Percentiles rank a stretch among this genome's conserved stretches.
phyloP scores from a whole-genome alignment of 768 basidiomycete genomes.

The Postia placenta region DNA sequence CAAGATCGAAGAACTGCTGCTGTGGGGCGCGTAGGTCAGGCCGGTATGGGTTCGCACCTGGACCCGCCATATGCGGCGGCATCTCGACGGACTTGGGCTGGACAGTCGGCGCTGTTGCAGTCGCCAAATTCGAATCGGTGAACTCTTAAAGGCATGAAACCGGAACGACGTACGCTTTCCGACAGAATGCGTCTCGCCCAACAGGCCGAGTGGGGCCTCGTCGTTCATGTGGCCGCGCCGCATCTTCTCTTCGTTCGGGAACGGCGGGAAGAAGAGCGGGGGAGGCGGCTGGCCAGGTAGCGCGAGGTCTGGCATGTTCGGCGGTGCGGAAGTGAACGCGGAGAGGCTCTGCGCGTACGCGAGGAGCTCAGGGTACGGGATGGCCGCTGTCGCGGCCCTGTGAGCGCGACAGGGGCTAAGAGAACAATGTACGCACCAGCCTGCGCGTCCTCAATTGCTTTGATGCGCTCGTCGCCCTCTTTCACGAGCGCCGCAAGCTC shows the following conservation, averaged over 20 bases:
- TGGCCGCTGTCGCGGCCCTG: constrained; percentile 44
- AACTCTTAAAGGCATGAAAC: not conserved
- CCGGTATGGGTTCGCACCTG: constrained; percentile 63
- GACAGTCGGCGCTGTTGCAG: constrained; percentile 48
- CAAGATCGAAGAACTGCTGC: constrained; percentile 64
- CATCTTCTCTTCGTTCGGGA: constrained; percentile 91
- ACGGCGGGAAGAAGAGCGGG: constrained; percentile 83
- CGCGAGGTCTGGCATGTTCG: constrained; percentile 74
- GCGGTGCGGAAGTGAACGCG: constrained; percentile 83
- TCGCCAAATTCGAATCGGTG: constrained; percentile 5
- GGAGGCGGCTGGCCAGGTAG: constrained; percentile 69
- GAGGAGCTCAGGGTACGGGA: constrained; percentile 78
- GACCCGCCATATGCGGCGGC: constrained; percentile 36
- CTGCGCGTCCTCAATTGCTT: constrained; percentile 65
- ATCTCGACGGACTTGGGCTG: constrained; percentile 48
- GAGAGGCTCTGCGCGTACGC: constrained; percentile 82
- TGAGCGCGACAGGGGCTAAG: not conserved
- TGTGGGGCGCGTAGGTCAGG: constrained; percentile 58
- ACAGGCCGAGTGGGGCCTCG: constrained; percentile 69
- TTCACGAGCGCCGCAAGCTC: constrained; percentile 66
- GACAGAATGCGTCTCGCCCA: constrained; percentile 79
- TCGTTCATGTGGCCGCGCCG: constrained; percentile 73
- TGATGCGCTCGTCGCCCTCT: constrained; percentile 70
- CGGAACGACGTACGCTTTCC: constrained; percentile 52
- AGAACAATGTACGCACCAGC: constrained; percentile 40